Base-by-base conservation (phyloP, 257 asterid species). In the Solanum microdontum region DNA sequence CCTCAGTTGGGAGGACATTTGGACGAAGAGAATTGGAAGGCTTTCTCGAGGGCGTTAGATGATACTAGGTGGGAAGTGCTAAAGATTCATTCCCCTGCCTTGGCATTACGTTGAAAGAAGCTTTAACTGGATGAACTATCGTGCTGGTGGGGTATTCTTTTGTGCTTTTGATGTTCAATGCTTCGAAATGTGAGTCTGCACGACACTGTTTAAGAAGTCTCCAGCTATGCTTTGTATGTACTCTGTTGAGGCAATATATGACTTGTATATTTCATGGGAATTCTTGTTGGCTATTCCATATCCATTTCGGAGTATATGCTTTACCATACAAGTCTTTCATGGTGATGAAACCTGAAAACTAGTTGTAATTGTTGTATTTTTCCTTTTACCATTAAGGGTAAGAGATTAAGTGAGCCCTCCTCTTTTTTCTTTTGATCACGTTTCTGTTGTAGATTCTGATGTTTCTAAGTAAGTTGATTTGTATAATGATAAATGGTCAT, bases 1-100 rank as follows among this genome's bases (percentile, higher is more conserved):
- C 94, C 51, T 88, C 91, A 36, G 90, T 89, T 55, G 97, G 98
- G 84, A 92, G 94, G 89, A 88, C 94, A 23, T 95, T 95, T 75
- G 98, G 99, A 58, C 90, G 88, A 77, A 91, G 96, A 73, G 98
- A 95, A 90, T 84, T 96, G 92, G 98, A 93, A 90, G 94, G 94
- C 83, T 90, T 94, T 89, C 95, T 96, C 39, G 95, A 91, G 86
- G 92, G 90, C 26, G 89, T 89, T 23, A 93, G 96, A 91, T 95
- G 93, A 93, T 92, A 82, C 72, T 48, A 15, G 40, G 69, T 87
- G 88, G 51, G 83, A 70, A 70, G 86, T 70, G 69, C 80, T 17
- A 34, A 69, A 30, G 74, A 84, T 82, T 39, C 85, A 76, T 84
- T 89, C 90, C 75, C 55, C 86, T 43, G 77, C 84, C 92, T 88